Conservation (phyloP, 352 stramenopile genomes). For the Phytopythium montanum region DNA sequence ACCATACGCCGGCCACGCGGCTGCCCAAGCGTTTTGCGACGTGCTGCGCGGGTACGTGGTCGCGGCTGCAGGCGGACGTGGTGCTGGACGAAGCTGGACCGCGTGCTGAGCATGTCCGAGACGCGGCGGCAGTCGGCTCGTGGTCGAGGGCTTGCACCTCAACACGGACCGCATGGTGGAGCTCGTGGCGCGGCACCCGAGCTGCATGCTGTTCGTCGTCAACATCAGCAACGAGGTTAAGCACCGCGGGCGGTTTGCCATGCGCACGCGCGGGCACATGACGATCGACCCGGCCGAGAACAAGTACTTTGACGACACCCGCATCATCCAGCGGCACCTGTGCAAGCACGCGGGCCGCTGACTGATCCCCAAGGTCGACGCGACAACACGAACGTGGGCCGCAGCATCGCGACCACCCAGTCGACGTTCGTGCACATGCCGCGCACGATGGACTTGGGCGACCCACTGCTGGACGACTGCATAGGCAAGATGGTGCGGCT, state of each 20-base stretch:
- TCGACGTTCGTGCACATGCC: slow-evolving; percentile 80
- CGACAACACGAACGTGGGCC: slow-evolving; percentile 89
- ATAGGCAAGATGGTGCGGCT: slow-evolving; percentile 84
- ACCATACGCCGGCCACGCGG: slow-evolving; percentile 69
- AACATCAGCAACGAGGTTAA: slow-evolving; percentile 90
- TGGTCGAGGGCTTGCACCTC: slow-evolving; percentile 84
- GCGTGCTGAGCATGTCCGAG: slow-evolving; percentile 85
- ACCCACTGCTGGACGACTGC: slow-evolving; percentile 69
- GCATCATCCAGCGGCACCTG: slow-evolving; percentile 83
- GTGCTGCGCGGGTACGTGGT: slow-evolving; percentile 79
- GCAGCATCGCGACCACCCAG: slow-evolving; percentile 82
- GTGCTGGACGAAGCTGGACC: slow-evolving; percentile 84
- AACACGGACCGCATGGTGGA: slow-evolving; percentile 81
- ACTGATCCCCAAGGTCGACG: slow-evolving; percentile 87
- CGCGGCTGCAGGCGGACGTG: slow-evolving; percentile 71
- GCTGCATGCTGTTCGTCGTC: slow-evolving; percentile 84
- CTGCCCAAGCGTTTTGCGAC: slow-evolving; percentile 84
- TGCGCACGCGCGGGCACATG: slow-evolving; percentile 84
- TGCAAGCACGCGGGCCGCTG: slow-evolving; percentile 82
- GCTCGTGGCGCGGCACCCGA: slow-evolving; percentile 76
- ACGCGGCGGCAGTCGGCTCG: slow-evolving; percentile 72
- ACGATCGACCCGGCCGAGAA: slow-evolving; percentile 87
- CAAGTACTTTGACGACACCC: slow-evolving; percentile 90
- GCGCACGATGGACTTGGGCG: slow-evolving; percentile 69
- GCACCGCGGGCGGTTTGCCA: slow-evolving; percentile 81